Evolutionary conservation across 2,329 filamentous ascomycete species (phyloP).

Genomic region (Neonectria punicea): DNA sequence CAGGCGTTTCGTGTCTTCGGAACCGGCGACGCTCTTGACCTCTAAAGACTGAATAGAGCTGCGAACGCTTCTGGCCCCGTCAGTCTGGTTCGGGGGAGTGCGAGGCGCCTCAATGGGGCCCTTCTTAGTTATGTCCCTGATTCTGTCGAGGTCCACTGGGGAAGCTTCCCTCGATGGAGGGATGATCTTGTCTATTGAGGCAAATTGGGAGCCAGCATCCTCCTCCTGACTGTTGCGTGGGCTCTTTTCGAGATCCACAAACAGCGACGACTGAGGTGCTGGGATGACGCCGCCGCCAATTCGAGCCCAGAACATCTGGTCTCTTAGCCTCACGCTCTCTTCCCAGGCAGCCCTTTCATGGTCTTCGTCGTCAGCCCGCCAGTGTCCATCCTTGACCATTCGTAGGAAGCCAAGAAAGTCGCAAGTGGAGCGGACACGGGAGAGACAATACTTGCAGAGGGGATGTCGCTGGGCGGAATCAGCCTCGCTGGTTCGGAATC

Average conservation of each 20-base stretch:
- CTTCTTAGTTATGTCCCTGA: constrained; percentile 28
- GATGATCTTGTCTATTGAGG: constrained; percentile 27
- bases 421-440: constrained; percentile 85
- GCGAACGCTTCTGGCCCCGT: constrained; percentile 38
- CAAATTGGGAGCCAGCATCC: constrained; percentile 27
- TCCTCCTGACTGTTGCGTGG: constrained; percentile 49
- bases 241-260: constrained; percentile 47
- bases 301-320: constrained; percentile 97
- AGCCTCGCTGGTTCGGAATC: constrained; percentile 88
- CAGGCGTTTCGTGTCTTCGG: constrained; percentile 41
- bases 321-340: constrained; percentile 87
- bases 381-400: constrained; percentile 92
- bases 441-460: constrained; percentile 88
- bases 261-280: constrained; percentile 49
- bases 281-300: constrained; percentile 93
- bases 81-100: constrained; percentile 46
- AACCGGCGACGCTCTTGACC: constrained; percentile 36
- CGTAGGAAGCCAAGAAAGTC: constrained; percentile 93
- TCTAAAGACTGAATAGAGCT: constrained; percentile 44
- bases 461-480: constrained; percentile 90
- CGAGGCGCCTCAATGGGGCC: constrained; percentile 39
- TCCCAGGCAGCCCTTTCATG: constrained; percentile 93
- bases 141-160: constrained; percentile 37
- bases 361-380: constrained; percentile 84
- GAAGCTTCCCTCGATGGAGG: constrained; percentile 34